These are phyloP conservation scores for Aegilops tauschii DNA, from an alignment of 176 grass and related monocot genomes.

Conservation along the genomic window DNA sequence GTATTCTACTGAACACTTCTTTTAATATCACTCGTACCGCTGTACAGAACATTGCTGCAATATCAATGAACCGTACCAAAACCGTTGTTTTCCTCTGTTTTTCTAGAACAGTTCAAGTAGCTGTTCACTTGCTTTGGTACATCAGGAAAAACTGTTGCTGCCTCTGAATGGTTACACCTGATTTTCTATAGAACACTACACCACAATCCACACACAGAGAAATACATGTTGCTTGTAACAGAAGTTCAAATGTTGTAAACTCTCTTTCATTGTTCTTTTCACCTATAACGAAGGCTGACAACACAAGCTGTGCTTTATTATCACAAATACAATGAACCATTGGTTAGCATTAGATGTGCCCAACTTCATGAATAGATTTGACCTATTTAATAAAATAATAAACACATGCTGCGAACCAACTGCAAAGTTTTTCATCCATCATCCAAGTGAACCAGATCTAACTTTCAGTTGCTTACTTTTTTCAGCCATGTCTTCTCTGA, in stretches of 20 bases:
- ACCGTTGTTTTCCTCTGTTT: slow-evolving; percentile 12
- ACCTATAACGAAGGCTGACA: background rate
- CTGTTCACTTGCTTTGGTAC: background rate
- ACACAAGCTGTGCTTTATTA: too few species aligned
- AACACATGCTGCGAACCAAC: background rate
- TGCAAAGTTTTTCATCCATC: background rate
- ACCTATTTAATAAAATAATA: background rate
- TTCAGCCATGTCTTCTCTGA: slow-evolving; percentile 86
- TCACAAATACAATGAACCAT: background rate
- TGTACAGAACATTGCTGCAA: background rate
- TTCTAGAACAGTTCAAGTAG: background rate
- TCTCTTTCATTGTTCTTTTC: background rate
- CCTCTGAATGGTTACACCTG: background rate
- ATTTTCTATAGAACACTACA: background rate
- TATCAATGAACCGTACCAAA: background rate
- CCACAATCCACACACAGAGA: background rate
- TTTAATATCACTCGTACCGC: slow-evolving; percentile 10
- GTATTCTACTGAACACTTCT: slow-evolving; percentile 35
- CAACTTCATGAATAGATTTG: background rate
- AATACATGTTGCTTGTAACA: background rate
- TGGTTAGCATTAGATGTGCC: background rate
- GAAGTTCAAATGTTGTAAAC: background rate
- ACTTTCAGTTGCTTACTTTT: background rate
- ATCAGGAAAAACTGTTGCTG: background rate
- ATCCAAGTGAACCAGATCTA: background rate